A percentile compares a stretch with the other conserved stretches of the same genome.
Evolutionary conservation across 2,329 filamentous ascomycete species (phyloP).

Genomic region (Verticillium nonalfalfae): DNA sequence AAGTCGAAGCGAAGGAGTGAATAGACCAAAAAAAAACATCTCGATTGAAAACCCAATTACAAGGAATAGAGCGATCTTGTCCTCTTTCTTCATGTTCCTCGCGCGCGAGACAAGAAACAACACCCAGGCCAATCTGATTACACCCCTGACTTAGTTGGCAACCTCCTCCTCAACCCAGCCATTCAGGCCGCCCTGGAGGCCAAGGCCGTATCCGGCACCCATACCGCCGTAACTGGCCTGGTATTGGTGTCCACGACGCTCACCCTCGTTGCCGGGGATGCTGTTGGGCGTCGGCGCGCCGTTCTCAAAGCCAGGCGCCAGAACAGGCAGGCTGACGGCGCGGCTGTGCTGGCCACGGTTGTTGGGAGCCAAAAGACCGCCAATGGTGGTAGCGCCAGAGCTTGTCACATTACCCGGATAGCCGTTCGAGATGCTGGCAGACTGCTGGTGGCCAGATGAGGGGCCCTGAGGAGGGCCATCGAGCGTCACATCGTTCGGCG

Average conservation of each 20-base stretch:
- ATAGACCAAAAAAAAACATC: conserved; percentile 1
- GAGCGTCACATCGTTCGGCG: conserved; percentile 48
- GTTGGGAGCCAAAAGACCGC: conserved; percentile 69
- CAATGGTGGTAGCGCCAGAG: conserved; percentile 62
- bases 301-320: conserved; percentile 59
- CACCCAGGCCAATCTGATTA: conserved; percentile 10
- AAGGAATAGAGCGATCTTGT: conserved; percentile 2
- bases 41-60: conserved; percentile 3
- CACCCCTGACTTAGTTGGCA: conserved; percentile 37
- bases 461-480: conserved; percentile 56
- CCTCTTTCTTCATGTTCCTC: background rate
- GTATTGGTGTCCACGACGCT: conserved; percentile 60
- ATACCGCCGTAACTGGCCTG: conserved; percentile 57
- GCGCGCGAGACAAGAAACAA: conserved; percentile 9
- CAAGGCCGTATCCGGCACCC: conserved; percentile 53
- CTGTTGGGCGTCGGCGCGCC: conserved; percentile 46
- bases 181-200: conserved; percentile 57
- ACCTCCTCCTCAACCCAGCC: conserved; percentile 65
- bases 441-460: conserved; percentile 57
- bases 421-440: conserved; percentile 60
- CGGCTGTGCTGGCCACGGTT: conserved; percentile 64
- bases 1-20: conserved; percentile 2
- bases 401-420: conserved; percentile 46
- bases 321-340: conserved; percentile 78
- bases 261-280: conserved; percentile 40